Conservation (phyloP, 192 early-diverging fungal genomes). For the Diversispora eburnea region DNA sequence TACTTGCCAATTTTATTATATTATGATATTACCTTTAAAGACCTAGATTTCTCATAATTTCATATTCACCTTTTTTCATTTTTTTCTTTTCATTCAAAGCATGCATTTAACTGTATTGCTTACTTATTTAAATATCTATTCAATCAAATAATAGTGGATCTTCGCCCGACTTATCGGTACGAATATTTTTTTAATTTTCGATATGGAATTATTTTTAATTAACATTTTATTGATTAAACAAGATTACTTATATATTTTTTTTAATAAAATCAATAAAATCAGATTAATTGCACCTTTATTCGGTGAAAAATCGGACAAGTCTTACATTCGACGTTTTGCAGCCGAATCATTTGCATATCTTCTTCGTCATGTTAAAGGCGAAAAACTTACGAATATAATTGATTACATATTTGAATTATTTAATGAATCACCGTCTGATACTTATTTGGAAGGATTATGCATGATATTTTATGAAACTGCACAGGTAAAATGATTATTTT, state of each 20-base stretch:
- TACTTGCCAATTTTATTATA: neutral
- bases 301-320: slow-evolving; percentile 60
- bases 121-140: slow-evolving; percentile 89
- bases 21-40: neutral
- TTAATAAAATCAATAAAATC: neutral
- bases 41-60: neutral
- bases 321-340: slow-evolving; percentile 81
- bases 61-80: neutral
- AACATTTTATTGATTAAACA: neutral
- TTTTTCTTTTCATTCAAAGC: slow-evolving; percentile 44
- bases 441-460: slow-evolving; percentile 71
- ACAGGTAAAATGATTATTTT: slow-evolving; percentile 45
- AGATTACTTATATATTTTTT: neutral
- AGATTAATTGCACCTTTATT: slow-evolving; percentile 74
- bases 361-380: slow-evolving; percentile 69
- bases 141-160: slow-evolving; percentile 61
- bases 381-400: slow-evolving; percentile 59
- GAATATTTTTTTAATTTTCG: neutral
- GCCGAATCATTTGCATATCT: slow-evolving; percentile 91
- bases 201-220: neutral
- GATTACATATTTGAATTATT: slow-evolving; percentile 58
- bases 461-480: slow-evolving; percentile 82
- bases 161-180: slow-evolving; percentile 70
- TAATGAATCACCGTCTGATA: slow-evolving; percentile 39
- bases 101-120: slow-evolving; percentile 82